Evolutionary conservation across 192 early-diverging fungal genomes (phyloP), one percentile per base, ranked within the genome.

Genomic region (Coemansia sp.): DNA sequence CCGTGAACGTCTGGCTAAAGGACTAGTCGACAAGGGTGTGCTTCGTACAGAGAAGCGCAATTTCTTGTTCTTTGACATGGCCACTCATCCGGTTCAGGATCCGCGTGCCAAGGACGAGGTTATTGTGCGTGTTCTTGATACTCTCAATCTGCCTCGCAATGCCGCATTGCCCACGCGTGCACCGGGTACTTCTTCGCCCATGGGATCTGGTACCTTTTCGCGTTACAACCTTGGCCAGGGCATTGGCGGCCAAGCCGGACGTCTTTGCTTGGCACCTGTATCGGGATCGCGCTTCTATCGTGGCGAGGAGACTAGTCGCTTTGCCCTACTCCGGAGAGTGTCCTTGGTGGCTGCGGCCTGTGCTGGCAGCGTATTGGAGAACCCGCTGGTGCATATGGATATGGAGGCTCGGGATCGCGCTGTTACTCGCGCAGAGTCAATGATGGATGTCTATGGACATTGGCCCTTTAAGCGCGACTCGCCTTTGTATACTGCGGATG

Each of bases 1-100:
- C 8, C 89, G 97, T 13, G 97, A 99, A 78, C 85, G 97, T 22
- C 85, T 99, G 45, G 93, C 94, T 32, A 99, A 99, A 78, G 97
- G 95, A 3, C 77, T 99, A 41, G 97, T 99, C n/a, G 97, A 99
- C 78, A 99, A 99, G 77, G 97, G 97, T 16, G 90, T 99, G 32
- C 74, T 99, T 41, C 84, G 96, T 45, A 99, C 97, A 16, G 97
- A 97, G 75, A 97, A 97, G 70, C 85, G 94, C 32, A 98, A 95
- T 73, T 98, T 97, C 74, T 75, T 99, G 45, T 84, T 99, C 59
- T 98, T 98, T 66, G 96, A 99, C 69, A 95, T 98, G 94, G 94
- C 97, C 18, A 98, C 97, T 15, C 97, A 99, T 73, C 97, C 97
- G 22, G 89, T 99, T 4, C 87, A 92, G 22, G 94, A 99, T 45